Evolutionary conservation across 2,329 filamentous ascomycete species (phyloP).

Genomic region (Ophiosphaerella korrae): DNA sequence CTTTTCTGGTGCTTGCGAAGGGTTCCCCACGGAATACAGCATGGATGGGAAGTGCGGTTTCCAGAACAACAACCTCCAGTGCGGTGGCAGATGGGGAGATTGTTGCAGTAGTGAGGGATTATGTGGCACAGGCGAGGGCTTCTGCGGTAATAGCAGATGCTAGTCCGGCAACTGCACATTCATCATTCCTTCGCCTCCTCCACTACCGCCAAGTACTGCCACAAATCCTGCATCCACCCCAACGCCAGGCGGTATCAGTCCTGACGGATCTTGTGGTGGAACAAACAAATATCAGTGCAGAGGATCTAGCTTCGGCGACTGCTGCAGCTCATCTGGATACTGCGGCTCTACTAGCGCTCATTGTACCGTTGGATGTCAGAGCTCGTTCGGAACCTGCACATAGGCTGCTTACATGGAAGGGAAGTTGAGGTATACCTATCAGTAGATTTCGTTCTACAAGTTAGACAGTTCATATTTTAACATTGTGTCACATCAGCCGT

Average conservation of each 20-base stretch:
- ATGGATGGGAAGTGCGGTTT: slow-evolving; percentile 15
- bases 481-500: neutral
- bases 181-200: slow-evolving; percentile 3
- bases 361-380: slow-evolving; percentile 17
- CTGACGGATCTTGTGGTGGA: slow-evolving; percentile 13
- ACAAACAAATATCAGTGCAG: slow-evolving; percentile 9
- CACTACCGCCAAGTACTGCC: neutral
- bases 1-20: slow-evolving; percentile 41
- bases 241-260: slow-evolving; percentile 1
- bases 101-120: slow-evolving; percentile 10
- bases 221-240: neutral
- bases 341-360: slow-evolving; percentile 6
- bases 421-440: too few relatives aligned
- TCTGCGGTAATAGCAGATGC: slow-evolving; percentile 13
- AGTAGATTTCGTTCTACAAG: too few relatives aligned
- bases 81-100: slow-evolving; percentile 17
- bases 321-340: slow-evolving; percentile 8
- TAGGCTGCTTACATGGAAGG: neutral
- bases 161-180: slow-evolving; percentile 16
- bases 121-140: slow-evolving; percentile 14
- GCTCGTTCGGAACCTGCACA: slow-evolving; percentile 2
- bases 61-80: slow-evolving; percentile 10
- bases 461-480: neutral
- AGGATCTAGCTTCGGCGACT: slow-evolving; percentile 11
- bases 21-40: slow-evolving; percentile 16